Conservation (phyloP, 2,329 filamentous ascomycete species). For the Fusarium sp. region DNA sequence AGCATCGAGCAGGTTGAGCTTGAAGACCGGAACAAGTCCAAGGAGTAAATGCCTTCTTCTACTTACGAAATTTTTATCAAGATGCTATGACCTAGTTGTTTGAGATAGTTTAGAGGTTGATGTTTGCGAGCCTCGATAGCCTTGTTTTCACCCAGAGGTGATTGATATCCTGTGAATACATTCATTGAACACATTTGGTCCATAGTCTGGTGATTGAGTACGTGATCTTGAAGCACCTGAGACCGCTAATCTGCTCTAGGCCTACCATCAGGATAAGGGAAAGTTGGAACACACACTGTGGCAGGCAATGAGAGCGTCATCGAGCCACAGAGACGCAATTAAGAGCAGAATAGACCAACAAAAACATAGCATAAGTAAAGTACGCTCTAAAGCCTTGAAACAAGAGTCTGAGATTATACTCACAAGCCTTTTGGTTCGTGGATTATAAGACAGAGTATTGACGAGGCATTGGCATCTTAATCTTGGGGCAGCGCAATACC, state of each 20-base stretch:
- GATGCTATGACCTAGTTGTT: neutral
- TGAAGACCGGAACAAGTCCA: constrained; percentile 25
- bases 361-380: too few relatives aligned
- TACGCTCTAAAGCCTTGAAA: too few relatives aligned
- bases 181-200: neutral
- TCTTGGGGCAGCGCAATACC: too few relatives aligned
- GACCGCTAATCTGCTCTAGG: neutral
- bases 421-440: too few relatives aligned
- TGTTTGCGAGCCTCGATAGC: neutral
- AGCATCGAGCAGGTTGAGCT: constrained; percentile 42
- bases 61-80: constrained; percentile 1
- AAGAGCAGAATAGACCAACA: too few relatives aligned
- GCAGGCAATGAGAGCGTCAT: too few relatives aligned
- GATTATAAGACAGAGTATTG: too few relatives aligned
- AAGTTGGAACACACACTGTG: too few relatives aligned
- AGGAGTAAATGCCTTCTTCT: neutral
- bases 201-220: neutral
- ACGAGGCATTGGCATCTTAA: too few relatives aligned
- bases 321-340: too few relatives aligned
- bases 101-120: neutral
- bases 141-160: neutral
- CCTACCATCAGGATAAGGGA: too few relatives aligned
- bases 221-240: neutral
- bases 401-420: too few relatives aligned
- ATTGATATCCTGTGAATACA: constrained; percentile 15